Evolutionary conservation across 345 rosid species (phyloP).

Genomic region (Hirschfeldia incana): DNA sequence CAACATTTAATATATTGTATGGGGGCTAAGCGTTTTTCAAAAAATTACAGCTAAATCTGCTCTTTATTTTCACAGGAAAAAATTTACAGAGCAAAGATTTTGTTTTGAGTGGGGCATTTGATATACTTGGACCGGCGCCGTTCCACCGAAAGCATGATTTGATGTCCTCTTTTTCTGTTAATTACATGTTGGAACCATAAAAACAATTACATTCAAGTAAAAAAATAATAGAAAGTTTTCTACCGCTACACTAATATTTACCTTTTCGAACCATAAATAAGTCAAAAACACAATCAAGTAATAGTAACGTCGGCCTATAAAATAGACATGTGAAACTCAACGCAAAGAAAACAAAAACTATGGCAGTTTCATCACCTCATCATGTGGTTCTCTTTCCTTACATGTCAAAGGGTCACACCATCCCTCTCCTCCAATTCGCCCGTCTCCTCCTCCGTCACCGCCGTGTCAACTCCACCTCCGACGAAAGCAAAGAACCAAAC

Average conservation of each 20-base stretch:
- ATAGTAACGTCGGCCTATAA: neutral
- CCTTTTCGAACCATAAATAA: neutral
- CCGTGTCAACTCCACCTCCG: neutral
- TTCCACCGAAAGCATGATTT: too few species aligned
- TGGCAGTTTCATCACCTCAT: constrained; percentile 4
- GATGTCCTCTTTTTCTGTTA: too few species aligned
- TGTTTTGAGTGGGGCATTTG: too few species aligned
- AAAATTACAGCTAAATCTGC: too few species aligned
- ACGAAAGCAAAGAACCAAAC: neutral
- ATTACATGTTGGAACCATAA: too few species aligned
- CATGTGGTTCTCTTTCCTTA: constrained; percentile 76
- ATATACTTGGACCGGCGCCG: too few species aligned
- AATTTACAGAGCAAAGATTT: too few species aligned
- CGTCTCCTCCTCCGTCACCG: constrained; percentile 60
- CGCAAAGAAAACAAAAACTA: constrained; percentile 10
- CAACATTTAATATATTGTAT: too few species aligned
- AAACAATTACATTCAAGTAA: neutral
- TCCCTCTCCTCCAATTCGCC: constrained; percentile 69
- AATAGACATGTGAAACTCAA: neutral
- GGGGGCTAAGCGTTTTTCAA: too few species aligned
- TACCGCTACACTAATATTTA: neutral
- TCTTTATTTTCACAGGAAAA: too few species aligned
- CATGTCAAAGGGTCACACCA: constrained; percentile 83
- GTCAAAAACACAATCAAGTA: neutral
- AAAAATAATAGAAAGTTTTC: too few species aligned